Conservation (phyloP, 2,329 filamentous ascomycete genomes). For the Annulohypoxylon truncatum region DNA sequence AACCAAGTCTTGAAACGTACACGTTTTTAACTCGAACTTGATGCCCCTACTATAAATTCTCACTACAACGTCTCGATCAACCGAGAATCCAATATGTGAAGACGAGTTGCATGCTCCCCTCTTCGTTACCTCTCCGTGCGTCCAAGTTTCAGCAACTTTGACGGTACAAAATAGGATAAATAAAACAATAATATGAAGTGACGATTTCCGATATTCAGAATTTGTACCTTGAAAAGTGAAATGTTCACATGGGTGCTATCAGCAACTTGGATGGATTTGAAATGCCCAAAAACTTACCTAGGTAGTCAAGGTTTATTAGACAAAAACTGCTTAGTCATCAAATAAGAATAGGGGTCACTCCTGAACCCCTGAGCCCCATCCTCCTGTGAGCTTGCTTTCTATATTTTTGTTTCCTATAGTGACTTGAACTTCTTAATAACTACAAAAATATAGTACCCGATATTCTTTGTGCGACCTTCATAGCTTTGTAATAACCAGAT, state of each 20-base stretch:
- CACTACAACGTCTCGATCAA: background rate
- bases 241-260: too few relatives aligned
- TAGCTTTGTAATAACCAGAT: constrained; percentile 15
- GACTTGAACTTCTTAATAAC: too few relatives aligned
- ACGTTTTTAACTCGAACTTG: background rate
- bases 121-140: background rate
- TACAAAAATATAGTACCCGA: too few relatives aligned
- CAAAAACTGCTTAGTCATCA: background rate
- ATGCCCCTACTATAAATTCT: background rate
- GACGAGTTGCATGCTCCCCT: background rate
- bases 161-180: background rate
- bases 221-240: background rate
- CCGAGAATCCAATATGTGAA: too few relatives aligned
- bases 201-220: background rate
- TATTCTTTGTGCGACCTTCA: background rate
- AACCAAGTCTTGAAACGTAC: constrained; percentile 59
- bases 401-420: too few relatives aligned
- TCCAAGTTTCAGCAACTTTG: background rate
- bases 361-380: background rate
- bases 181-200: background rate
- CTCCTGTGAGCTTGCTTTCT: background rate
- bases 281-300: background rate
- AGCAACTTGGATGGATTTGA: too few relatives aligned
- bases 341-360: background rate
- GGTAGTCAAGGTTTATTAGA: too few relatives aligned